Evolutionary conservation across 768 basidiomycete species (phyloP), one percentile per base, ranked within the genome.

Genomic region (Xanthoconium stramineum): DNA sequence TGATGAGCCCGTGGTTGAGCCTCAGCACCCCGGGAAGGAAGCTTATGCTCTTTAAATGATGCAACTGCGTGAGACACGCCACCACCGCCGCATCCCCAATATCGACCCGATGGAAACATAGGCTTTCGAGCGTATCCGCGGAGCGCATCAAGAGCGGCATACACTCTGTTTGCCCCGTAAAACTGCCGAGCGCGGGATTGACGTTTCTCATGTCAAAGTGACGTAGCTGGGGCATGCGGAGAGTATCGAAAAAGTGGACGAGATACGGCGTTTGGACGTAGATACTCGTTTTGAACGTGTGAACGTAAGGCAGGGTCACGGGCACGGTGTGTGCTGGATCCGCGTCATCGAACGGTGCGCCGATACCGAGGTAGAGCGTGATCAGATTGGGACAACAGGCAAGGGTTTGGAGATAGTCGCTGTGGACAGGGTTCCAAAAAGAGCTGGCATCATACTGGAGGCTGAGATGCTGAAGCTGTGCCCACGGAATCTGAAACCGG

Each of bases 1-100:
- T 33, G 38, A 71, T 37, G 44, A 70, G 65, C 14, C 65, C 67
- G 14, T 72, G 69, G 38, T 72, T 71, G 38, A 70, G 66, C n/a
- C 69, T 57, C 6, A 72, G 58, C n/a, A 65, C 44, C 13, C 71
- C 65, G 5, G 69, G 69, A 2, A 72, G 53, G 36, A 61, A 63
- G 12, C 52, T 38, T 45, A 72, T 11, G 38, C 47, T 52, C 55
- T 55, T 64, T 3, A 70, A 20, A 6, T 36, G 59, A 30, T 32
- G 52, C 12, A 70, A 59, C 8, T 59, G 69, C 1, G 43, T 47
- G 20, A 70, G 56, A 32, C 69, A 70, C 7, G 59, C 45, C 17
- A 71, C 1, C 3, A 72, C 28, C 5, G 47, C 44, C 3, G 38
- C 13, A 32, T 70, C 71, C 0, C 59, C 17, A 2, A 71, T 55